These are phyloP conservation scores for Casuarina cunninghamiana DNA, from an alignment of 306 rosid species.

Conservation along the genomic window DNA sequence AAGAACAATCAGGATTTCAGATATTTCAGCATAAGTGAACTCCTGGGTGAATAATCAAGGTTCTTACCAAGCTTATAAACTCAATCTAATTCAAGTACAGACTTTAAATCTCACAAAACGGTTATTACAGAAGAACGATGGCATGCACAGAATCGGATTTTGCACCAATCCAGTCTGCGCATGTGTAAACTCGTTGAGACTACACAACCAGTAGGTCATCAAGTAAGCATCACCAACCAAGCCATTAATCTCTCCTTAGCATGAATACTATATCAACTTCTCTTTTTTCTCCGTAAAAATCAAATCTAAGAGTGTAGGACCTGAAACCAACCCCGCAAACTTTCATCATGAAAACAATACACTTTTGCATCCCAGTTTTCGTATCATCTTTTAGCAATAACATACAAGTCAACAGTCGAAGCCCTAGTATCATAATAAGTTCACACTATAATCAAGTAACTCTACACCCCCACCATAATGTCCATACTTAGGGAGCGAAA, in stretches of 20 bases:
- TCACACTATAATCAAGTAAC: not conserved
- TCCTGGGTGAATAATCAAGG: not conserved
- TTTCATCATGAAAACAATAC: no score
- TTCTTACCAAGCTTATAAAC: not conserved
- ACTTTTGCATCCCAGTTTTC: not conserved
- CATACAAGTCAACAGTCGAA: not conserved
- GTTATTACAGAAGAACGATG: not conserved
- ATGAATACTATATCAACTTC: not conserved
- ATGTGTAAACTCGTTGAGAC: not conserved
- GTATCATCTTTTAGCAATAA: not conserved
- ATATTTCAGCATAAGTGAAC: not conserved
- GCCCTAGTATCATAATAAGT: not conserved
- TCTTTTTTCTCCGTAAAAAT: not conserved
- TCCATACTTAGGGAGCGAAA: not conserved
- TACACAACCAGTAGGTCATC: not conserved
- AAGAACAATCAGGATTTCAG: not conserved
- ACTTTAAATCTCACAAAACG: not conserved
- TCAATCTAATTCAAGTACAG: not conserved
- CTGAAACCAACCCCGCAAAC: not conserved
- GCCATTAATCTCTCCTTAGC: not conserved
- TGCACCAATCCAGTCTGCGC: no score
- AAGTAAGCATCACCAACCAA: not conserved
- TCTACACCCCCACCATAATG: not conserved
- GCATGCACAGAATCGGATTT: not conserved
- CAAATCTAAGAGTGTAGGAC: not conserved